Conservation (phyloP, 306 rosid species). For the Begonia peltatifolia region DNA sequence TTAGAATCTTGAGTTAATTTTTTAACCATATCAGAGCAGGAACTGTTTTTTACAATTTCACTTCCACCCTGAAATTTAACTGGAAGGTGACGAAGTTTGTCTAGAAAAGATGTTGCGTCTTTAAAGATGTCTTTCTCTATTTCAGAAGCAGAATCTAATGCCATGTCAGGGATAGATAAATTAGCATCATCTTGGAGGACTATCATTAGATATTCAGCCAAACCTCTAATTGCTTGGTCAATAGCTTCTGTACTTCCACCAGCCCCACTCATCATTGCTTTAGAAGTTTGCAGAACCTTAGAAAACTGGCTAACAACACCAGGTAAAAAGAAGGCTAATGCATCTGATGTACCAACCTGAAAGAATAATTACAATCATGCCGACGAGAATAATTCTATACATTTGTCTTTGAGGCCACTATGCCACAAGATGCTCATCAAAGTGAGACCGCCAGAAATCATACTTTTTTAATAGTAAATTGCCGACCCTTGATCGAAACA, state of each 20-base stretch:
- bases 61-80: conserved; percentile 30
- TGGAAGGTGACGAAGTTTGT: conserved; percentile 64
- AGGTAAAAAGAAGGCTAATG: conserved; percentile 89
- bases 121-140: conserved; percentile 15
- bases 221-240: conserved; percentile 71
- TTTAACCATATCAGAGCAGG: conserved; percentile 20
- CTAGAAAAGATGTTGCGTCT: conserved; percentile 42
- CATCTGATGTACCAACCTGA: conserved; percentile 84
- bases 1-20: conserved; percentile 16
- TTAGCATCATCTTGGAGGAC: conserved; percentile 71
- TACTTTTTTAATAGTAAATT: no score
- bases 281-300: conserved; percentile 65
- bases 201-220: conserved; percentile 79
- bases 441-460: no score
- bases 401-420: no score
- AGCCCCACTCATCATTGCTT: conserved; percentile 76
- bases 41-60: conserved; percentile 21
- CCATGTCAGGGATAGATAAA: conserved; percentile 21
- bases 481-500: no score
- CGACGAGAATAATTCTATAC: conserved; percentile 5
- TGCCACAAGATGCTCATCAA: no score
- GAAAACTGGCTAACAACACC: conserved; percentile 80
- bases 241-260: conserved; percentile 68
- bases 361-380: not conserved
- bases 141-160: conserved; percentile 20